A percentile compares a stretch with the other conserved stretches of the same genome.
Evolutionary conservation across 352 stramenopile genomes (phyloP).

Genomic region (Phytophthora capsici): DNA sequence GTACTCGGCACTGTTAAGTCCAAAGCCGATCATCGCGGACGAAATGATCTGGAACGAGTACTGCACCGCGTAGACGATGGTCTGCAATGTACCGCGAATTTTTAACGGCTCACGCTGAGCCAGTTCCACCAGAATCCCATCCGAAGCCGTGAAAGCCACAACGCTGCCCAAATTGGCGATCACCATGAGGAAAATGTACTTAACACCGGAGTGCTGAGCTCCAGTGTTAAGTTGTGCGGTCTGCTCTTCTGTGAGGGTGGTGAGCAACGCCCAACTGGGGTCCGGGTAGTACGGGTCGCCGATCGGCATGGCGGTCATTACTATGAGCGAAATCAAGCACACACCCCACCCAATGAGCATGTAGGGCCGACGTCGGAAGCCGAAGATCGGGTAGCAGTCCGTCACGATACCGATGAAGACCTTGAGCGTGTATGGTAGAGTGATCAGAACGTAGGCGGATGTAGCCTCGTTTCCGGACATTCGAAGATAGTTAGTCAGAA

Average conservation of each 20-base stretch:
- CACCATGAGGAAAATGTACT: conserved; percentile 61
- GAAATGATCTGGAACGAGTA: conserved; percentile 37
- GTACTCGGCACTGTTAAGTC: conserved; percentile 46
- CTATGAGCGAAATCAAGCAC: conserved; percentile 29
- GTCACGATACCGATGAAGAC: conserved; percentile 53
- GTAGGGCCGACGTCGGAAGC: conserved; percentile 42
- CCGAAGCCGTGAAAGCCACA: conserved; percentile 58
- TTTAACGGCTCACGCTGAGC: conserved; percentile 43
- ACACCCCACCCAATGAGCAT: conserved; percentile 47
- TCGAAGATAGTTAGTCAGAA: conserved; percentile 37
- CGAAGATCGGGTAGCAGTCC: conserved; percentile 52
- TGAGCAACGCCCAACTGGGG: conserved; percentile 14
- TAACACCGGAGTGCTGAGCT: conserved; percentile 36
- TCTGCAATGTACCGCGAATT: conserved; percentile 37
- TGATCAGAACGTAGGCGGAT: conserved; percentile 44
- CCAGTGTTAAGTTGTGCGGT: conserved; percentile 33
- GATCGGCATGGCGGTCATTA: conserved; percentile 35
- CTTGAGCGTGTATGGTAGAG: conserved; percentile 46
- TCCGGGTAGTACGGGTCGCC: conserved; percentile 41
- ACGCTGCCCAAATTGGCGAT: conserved; percentile 69
- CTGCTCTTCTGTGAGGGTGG: conserved; percentile 19
- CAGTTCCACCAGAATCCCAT: conserved; percentile 55
- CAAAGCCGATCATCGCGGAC: conserved; percentile 34
- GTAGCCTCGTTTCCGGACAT: conserved; percentile 34
- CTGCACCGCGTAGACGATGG: conserved; percentile 39